Conservation (phyloP, 192 early-diverging fungal genomes). For the Coemansia sp. region DNA sequence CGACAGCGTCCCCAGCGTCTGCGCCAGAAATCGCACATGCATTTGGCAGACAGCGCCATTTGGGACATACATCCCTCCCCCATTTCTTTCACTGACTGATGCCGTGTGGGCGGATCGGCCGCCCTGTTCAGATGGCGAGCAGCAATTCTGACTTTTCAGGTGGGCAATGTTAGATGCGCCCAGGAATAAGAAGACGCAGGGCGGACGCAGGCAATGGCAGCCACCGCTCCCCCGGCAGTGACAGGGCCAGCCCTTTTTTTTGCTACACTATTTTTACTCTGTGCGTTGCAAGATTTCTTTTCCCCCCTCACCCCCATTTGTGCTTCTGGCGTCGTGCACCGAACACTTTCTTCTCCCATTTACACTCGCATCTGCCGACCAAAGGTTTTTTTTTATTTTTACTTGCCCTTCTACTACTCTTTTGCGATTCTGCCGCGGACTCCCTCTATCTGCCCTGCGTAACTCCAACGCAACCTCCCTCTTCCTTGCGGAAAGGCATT, state of each 20-base stretch:
- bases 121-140: neutral
- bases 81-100: neutral
- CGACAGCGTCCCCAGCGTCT: neutral
- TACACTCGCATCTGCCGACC: neutral
- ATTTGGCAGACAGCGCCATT: neutral
- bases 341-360: neutral
- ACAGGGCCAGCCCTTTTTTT: neutral
- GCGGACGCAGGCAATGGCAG: constrained; percentile 11
- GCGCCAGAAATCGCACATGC: neutral
- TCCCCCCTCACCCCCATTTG: neutral
- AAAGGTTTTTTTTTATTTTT: constrained; percentile 1
- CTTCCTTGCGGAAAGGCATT: neutral
- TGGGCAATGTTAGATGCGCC: neutral
- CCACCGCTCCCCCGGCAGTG: neutral
- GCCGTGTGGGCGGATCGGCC: constrained; percentile 1
- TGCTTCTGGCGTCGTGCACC: neutral
- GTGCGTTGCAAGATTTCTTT: constrained; percentile 1
- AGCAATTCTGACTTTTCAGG: neutral
- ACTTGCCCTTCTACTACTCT: constrained; percentile 1
- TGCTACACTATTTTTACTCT: constrained; percentile 10
- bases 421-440: neutral
- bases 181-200: constrained; percentile 7
- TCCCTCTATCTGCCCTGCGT: neutral
- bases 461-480: neutral
- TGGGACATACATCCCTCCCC: no score